Evolutionary conservation across 2,329 filamentous ascomycete species (phyloP), one percentile per base, ranked within the genome.

Genomic region (Phialophora macrospora): DNA sequence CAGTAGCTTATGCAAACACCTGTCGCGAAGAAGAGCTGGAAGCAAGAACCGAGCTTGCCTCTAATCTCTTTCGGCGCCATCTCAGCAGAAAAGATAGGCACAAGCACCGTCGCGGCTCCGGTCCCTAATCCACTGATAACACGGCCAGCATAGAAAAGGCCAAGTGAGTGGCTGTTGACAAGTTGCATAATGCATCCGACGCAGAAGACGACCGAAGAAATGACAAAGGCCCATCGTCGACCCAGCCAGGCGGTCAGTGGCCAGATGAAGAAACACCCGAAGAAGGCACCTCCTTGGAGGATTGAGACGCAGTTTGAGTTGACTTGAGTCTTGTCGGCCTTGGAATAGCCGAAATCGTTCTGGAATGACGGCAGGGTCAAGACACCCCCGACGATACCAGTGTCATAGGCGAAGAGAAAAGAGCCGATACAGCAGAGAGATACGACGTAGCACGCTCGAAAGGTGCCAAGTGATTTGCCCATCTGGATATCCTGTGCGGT

Each of bases 1-100:
- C 83, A 85, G 72, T 85, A 85, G 3, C 80, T 82, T 0, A 78
- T 75, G 52, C 84, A 81, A 59, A 85, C 84, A 0, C 83, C 78
- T 67, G 80, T 75, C 0, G 80, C 82, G 68, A 79, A 85, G 66
- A 83, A 81, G 62, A 82, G 80, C 68, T 85, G 82, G 70, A 83
- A 84, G 71, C 84, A 84, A 56, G 77, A 80, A 2, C 82, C 82
- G 20, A 84, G 76, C 61, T 80, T 78, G 28, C 80, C 80, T 54
- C 80, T 75, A 11, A 79, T 75, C 49, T 77, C 75, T 24, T 79
- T 78, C 0, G 80, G 80, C 11, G 77, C 78, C 75, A 80, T 81
- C 67, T 82, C 80, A 0, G 79, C 75, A 22, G 80, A 75, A 60
- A 79, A 81, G 58, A 81, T 80, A 0, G 80, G 80, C 24, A 80